A percentile compares a stretch with the other conserved stretches of the same genome.
These are phyloP conservation scores for Acrocalymma vagum DNA, from an alignment of 2,329 filamentous ascomycete genomes.

Conservation along the genomic window DNA sequence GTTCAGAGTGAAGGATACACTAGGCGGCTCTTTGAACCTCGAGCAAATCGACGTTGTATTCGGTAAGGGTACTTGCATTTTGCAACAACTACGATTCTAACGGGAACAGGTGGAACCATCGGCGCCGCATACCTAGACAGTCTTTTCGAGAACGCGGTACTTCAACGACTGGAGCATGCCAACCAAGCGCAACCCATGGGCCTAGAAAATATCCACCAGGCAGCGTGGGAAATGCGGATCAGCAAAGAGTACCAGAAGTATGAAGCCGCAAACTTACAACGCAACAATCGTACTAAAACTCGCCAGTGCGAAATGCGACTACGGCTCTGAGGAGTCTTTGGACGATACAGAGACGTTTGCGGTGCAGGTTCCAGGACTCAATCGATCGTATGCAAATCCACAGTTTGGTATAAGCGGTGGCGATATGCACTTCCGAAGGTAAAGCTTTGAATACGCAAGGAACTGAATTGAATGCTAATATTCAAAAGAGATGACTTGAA, in stretches of 20 bases:
- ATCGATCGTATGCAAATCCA: constrained; percentile 20
- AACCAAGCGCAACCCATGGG: constrained; percentile 24
- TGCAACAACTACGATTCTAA: neutral
- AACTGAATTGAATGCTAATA: neutral
- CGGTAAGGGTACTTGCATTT: constrained; percentile 1
- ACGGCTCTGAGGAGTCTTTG: constrained; percentile 36
- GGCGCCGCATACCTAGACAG: constrained; percentile 45
- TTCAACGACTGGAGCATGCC: constrained; percentile 28
- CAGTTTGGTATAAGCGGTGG: constrained; percentile 24
- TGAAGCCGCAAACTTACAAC: constrained; percentile 9
- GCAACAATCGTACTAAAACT: neutral
- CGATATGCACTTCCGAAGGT: constrained; percentile 31
- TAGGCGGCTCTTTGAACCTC: constrained; percentile 18
- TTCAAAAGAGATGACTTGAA: constrained; percentile 26
- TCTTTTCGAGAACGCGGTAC: constrained; percentile 35
- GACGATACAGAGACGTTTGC: constrained; percentile 36
- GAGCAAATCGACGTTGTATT: constrained; percentile 28
- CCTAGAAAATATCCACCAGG: constrained; percentile 24
- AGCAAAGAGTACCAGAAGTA: constrained; percentile 44
- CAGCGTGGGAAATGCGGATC: constrained; percentile 46
- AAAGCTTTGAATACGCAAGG: too few relatives aligned
- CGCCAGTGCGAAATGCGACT: constrained; percentile 44
- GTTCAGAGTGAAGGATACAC: constrained; percentile 28
- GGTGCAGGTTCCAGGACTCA: constrained; percentile 39
- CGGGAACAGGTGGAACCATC: constrained; percentile 33